phyloP scores from a whole-genome alignment of 2,329 filamentous ascomycete genomes.

The Diaporthe citriasiana region DNA sequence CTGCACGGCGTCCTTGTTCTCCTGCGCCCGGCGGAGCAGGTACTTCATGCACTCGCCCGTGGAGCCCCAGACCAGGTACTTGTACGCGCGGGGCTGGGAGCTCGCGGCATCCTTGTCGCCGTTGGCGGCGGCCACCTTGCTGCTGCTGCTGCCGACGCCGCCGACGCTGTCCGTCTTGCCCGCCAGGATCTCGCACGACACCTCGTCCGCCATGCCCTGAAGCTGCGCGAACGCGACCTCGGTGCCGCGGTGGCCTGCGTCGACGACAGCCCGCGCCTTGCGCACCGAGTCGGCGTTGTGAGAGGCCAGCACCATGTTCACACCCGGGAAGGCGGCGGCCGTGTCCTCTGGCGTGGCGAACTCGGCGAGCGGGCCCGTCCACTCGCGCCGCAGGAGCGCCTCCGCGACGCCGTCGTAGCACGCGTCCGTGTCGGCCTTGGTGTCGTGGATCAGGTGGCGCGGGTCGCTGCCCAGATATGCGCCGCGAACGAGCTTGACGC shows the following conservation, averaged over 20 bases:
- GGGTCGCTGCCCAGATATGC: conserved; percentile 81
- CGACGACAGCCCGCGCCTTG: conserved; percentile 66
- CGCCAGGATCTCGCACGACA: conserved; percentile 74
- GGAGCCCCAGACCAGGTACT: conserved; percentile 79
- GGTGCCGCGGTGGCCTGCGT: conserved; percentile 55
- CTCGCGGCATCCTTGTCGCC: conserved; percentile 35
- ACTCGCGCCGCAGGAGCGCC: conserved; percentile 75
- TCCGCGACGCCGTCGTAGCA: conserved; percentile 81
- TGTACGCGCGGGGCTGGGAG: conserved; percentile 63
- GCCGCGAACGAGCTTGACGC: conserved; percentile 82
- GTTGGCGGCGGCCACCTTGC: conserved; percentile 8
- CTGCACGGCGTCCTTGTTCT: conserved; percentile 80
- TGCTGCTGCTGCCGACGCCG: not conserved
- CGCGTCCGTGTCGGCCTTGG: conserved; percentile 77
- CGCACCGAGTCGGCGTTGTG: conserved; percentile 84
- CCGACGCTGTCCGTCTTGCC: not conserved
- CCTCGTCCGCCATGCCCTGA: conserved; percentile 96
- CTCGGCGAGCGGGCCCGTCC: conserved; percentile 66
- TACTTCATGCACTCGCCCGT: conserved; percentile 90
- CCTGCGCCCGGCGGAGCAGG: conserved; percentile 77
- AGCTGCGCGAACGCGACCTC: conserved; percentile 81
- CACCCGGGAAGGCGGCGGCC: conserved; percentile 64
- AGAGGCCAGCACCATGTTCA: conserved; percentile 81
- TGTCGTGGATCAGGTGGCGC: conserved; percentile 78
- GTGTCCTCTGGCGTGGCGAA: conserved; percentile 50